Evolutionary conservation across 106 monocot genomes (phyloP), one percentile per base, ranked within the genome.

Genomic region (Hemerocallis citrina): DNA sequence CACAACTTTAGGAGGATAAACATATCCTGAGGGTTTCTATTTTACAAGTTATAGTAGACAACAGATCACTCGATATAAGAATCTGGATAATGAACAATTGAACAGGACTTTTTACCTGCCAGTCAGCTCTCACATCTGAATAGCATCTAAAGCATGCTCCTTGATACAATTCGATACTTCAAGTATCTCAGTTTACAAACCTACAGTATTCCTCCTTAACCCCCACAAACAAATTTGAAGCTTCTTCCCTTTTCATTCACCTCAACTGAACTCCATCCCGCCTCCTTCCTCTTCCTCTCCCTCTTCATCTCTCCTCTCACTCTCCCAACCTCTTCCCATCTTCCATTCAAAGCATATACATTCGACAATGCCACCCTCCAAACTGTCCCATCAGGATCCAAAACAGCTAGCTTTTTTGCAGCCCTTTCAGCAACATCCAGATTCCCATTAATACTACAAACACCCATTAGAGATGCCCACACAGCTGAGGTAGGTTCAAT

Each of bases 251-350:
- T 49, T 22, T 62, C 61, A 12, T 49, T 44, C 23, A 73, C 47
- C 28, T 84, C 84, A 12, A 79, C 72, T 52, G 52, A 68, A 36
- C 84, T 85, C 79, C 76, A 80, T 28, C 76, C 79, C 4, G 73
- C 73, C 61, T 79, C 69, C 48, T 85, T 76, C 59, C 50, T 75
- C 52, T 1, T 49, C 8, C 67, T 63, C 28, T 59, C 32, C n/a
- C 51, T 68, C 46, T 60, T 71, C 80, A 75, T 71, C 31, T 48
- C 57, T 40, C 34, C 51, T 28, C 75, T 75, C 31, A 80, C 16
- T 49, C 20, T 62, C 7, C 57, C 71, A 11, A 50, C 61, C 42
- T 75, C 67, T 13, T 59, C 62, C 80, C 80, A 80, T 59, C 62
- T 62, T 15, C 68, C 66, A 25, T n/a, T 41, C 24, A 6, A n/a